phyloP scores from a whole-genome alignment of 495 filamentous ascomycete species.

The Penicillium mononematosum region DNA sequence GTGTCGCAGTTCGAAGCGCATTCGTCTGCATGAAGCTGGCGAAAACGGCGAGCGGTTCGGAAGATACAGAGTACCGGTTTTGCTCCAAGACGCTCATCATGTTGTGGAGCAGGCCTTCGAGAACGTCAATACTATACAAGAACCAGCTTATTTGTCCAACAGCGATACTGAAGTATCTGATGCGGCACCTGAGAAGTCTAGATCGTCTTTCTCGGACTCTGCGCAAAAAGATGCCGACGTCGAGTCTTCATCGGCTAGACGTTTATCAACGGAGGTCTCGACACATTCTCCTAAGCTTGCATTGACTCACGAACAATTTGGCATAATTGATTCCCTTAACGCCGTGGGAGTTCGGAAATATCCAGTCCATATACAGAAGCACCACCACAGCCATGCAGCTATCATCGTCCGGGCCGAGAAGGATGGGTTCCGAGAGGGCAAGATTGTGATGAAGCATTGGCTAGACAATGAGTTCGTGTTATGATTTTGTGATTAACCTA shows the following conservation, averaged over 20 bases:
- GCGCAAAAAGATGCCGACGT: neutral
- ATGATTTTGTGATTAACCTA: conserved; percentile 31
- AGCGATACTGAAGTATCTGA: conserved; percentile 32
- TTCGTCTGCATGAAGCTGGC: conserved; percentile 71
- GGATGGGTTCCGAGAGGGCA: conserved; percentile 68
- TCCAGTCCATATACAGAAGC: conserved; percentile 81
- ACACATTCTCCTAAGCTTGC: conserved; percentile 61
- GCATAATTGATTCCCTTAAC: conserved; percentile 77
- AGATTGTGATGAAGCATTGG: conserved; percentile 80
- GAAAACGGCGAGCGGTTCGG: conserved; percentile 60
- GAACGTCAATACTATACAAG: conserved; percentile 60
- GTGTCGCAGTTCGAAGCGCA: conserved; percentile 66
- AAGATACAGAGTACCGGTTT: conserved; percentile 72
- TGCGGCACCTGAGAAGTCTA: conserved; percentile 3
- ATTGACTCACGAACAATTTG: conserved; percentile 74
- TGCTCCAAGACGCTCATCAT: conserved; percentile 67
- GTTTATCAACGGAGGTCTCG: conserved; percentile 1
- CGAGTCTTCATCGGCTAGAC: neutral
- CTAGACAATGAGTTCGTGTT: conserved; percentile 69
- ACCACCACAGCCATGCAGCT: conserved; percentile 79
- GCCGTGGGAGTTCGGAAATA: conserved; percentile 75
- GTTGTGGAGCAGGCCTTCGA: conserved; percentile 74
- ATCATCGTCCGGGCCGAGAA: conserved; percentile 75
- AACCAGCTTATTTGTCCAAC: conserved; percentile 57
- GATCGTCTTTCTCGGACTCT: neutral